A percentile compares a stretch with the other conserved stretches of the same genome.
Conservation (phyloP, 352 stramenopile genomes). For the Saprolegnia diclina region DNA sequence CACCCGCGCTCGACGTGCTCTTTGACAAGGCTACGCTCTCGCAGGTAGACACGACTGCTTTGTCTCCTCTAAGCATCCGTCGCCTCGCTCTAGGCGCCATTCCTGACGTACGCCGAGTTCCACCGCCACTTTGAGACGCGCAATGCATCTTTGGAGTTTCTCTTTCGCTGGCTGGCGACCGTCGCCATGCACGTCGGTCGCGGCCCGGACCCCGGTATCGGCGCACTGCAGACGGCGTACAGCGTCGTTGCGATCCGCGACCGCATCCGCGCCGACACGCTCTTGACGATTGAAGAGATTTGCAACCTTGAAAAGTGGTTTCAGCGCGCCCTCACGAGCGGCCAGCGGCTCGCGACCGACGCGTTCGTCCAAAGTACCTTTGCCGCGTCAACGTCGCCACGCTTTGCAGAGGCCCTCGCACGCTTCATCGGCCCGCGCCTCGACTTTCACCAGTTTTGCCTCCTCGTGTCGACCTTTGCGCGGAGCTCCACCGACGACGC, state of each 20-base stretch:
- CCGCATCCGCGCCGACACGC: conserved; percentile 61
- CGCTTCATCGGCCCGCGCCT: not conserved
- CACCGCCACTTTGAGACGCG: conserved; percentile 20
- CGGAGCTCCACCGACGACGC: conserved; percentile 41
- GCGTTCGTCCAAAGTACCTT: not conserved
- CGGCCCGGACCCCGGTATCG: conserved; percentile 37
- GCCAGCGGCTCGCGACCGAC: conserved; percentile 30
- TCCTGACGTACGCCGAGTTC: conserved; percentile 47
- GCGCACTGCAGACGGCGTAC: conserved; percentile 69
- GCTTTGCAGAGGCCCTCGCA: conserved; percentile 46
- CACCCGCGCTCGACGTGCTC: conserved; percentile 51
- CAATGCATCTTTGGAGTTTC: not conserved
- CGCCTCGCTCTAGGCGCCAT: not conserved
- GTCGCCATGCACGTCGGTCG: conserved; percentile 12
- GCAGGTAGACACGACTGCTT: not conserved
- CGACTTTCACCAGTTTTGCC: conserved; percentile 75
- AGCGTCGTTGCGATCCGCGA: conserved; percentile 76
- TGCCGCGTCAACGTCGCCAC: conserved; percentile 27
- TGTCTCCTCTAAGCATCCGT: not conserved
- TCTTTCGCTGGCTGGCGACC: conserved; percentile 13
- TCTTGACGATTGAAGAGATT: conserved; percentile 68
- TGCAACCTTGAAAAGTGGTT: conserved; percentile 72
- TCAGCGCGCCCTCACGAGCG: conserved; percentile 60
- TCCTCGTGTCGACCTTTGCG: conserved; percentile 70
- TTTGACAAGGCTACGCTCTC: conserved; percentile 37